These are phyloP conservation scores for Extremus antarcticus DNA, from an alignment of 495 filamentous ascomycete genomes.

Conservation along the genomic window DNA sequence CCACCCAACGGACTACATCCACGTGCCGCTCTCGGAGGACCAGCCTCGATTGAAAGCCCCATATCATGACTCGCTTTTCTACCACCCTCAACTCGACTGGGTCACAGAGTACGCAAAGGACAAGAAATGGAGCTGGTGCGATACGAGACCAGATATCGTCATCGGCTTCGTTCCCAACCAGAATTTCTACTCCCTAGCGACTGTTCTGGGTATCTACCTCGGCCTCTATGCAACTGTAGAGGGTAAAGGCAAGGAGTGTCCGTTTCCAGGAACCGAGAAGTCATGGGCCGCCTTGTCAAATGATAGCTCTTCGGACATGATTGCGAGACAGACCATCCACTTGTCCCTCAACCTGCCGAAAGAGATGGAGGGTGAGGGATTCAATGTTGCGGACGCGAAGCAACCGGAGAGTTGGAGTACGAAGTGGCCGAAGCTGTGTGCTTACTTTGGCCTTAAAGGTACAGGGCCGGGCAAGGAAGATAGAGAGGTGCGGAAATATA, in stretches of 20 bases:
- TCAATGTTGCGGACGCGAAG: slow-evolving; percentile 28
- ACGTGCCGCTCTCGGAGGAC: slow-evolving; percentile 25
- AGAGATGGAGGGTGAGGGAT: slow-evolving; percentile 20
- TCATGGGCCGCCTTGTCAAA: slow-evolving; percentile 23
- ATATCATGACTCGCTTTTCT: slow-evolving; percentile 26
- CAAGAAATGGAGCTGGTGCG: slow-evolving; percentile 27
- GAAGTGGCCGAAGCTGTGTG: slow-evolving; percentile 26
- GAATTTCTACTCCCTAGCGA: slow-evolving; percentile 26
- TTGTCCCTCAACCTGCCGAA: slow-evolving; percentile 14
- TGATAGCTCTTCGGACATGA: slow-evolving; percentile 26
- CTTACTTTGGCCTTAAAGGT: slow-evolving; percentile 27
- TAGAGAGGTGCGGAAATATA: slow-evolving; percentile 23
- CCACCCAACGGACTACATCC: slow-evolving; percentile 27
- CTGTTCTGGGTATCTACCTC: slow-evolving; percentile 24
- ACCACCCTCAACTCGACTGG: slow-evolving; percentile 28
- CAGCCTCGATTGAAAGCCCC: slow-evolving; percentile 22
- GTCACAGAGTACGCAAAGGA: slow-evolving; percentile 20
- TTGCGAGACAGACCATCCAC: slow-evolving; percentile 26
- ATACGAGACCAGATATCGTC: slow-evolving; percentile 29
- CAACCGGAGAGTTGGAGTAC: slow-evolving; percentile 18
- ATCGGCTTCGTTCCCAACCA: slow-evolving; percentile 30
- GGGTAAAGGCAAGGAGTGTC: slow-evolving; percentile 21
- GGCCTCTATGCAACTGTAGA: slow-evolving; percentile 21
- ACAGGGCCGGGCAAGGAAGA: slow-evolving; percentile 9
- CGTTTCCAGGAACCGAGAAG: slow-evolving; percentile 25